Percentiles rank a stretch among this genome's conserved stretches.
These are phyloP conservation scores for Entoloma clypeatum DNA, from an alignment of 1,284 basidiomycete genomes.

Conservation along the genomic window DNA sequence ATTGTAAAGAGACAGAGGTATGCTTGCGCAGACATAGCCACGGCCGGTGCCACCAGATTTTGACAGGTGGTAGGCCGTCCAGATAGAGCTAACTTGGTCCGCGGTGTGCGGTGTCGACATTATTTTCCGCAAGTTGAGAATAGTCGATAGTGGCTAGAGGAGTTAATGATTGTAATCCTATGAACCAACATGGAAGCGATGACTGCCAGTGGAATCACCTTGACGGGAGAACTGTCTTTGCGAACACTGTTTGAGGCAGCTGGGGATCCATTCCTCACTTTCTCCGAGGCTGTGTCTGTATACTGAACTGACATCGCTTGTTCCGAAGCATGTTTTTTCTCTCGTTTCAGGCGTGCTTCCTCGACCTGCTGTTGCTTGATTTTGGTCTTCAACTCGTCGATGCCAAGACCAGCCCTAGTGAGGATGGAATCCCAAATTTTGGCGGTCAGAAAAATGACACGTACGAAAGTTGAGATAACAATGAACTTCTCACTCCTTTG, in stretches of 20 bases:
- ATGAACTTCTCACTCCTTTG: conserved; percentile 32
- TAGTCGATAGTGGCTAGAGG: conserved; percentile 70
- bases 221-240: conserved; percentile 68
- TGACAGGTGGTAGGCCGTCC: conserved; percentile 87
- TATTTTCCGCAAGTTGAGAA: conserved; percentile 75
- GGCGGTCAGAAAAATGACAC: conserved; percentile 15
- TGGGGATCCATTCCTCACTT: conserved; percentile 12
- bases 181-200: not conserved
- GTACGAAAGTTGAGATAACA: conserved; percentile 7
- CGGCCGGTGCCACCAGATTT: conserved; percentile 73
- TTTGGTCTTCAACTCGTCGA: conserved; percentile 37
- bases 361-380: conserved; percentile 33
- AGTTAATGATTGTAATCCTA: conserved; percentile 4
- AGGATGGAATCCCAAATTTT: conserved; percentile 6
- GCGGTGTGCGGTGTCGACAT: conserved; percentile 67
- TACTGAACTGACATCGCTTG: conserved; percentile 3
- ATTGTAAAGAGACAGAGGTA: conserved; percentile 71
- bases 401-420: conserved; percentile 33
- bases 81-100: conserved; percentile 73
- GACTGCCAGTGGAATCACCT: conserved; percentile 37
- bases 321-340: conserved; percentile 16
- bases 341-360: conserved; percentile 27
- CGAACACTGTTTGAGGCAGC: conserved; percentile 30
- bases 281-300: conserved; percentile 7
- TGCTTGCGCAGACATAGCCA: conserved; percentile 78